Evolutionary conservation across 2,329 filamentous ascomycete species (phyloP).

Genomic region (Fusarium nelsonii): DNA sequence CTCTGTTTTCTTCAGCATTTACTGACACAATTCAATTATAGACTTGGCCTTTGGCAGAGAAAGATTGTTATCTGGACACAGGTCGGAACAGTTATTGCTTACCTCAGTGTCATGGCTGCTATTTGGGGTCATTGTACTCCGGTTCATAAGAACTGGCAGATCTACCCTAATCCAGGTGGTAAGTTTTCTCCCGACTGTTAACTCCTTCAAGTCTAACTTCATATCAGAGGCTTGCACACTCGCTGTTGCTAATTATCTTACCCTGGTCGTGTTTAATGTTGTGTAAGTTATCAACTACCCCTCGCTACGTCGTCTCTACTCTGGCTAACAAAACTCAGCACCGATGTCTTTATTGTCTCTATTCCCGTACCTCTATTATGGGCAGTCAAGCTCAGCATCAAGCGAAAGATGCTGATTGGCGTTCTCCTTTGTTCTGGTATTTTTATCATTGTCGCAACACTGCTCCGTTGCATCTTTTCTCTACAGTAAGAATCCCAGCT

Average conservation of each 20-base stretch:
- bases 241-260: constrained; percentile 54
- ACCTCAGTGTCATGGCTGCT: constrained; percentile 50
- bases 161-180: constrained; percentile 57
- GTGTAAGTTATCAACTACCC: constrained; percentile 42
- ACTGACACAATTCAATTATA: constrained; percentile 31
- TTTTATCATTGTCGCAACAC: constrained; percentile 58
- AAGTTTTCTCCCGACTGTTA: neutral
- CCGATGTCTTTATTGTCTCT: constrained; percentile 55
- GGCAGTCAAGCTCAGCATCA: constrained; percentile 54
- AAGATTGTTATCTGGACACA: constrained; percentile 54
- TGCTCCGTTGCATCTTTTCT: constrained; percentile 57
- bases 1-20: neutral
- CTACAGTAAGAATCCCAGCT: constrained; percentile 35
- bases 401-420: constrained; percentile 55
- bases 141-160: constrained; percentile 56
- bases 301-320: neutral
- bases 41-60: constrained; percentile 54
- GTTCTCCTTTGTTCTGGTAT: constrained; percentile 58
- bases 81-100: constrained; percentile 49
- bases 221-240: constrained; percentile 51
- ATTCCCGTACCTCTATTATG: constrained; percentile 58
- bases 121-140: constrained; percentile 56
- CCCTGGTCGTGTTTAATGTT: constrained; percentile 54
- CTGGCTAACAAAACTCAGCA: constrained; percentile 47
- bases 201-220: neutral